A percentile compares a stretch with the other conserved stretches of the same genome.
Conservation (phyloP, 2,329 filamentous ascomycete species). For the Ophiostoma sp. region DNA sequence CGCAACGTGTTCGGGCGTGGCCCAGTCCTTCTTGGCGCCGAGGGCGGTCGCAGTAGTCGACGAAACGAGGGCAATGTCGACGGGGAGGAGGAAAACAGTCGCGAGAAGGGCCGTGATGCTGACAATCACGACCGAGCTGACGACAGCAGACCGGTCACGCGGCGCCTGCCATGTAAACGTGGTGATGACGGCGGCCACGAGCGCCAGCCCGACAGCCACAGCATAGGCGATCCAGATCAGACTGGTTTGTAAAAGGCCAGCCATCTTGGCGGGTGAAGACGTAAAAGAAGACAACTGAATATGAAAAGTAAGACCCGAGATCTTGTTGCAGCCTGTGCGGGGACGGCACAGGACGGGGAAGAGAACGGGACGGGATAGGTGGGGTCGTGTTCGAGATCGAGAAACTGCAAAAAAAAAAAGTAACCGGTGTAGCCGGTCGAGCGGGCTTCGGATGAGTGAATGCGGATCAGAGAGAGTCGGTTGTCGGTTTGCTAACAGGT, state of each 20-base stretch:
- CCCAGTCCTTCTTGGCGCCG: slow-evolving; percentile 92
- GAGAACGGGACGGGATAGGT: not conserved
- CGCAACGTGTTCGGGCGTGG: slow-evolving; percentile 75
- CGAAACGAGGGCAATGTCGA: slow-evolving; percentile 93
- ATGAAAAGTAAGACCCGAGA: not conserved
- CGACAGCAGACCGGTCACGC: slow-evolving; percentile 77
- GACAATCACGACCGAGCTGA: slow-evolving; percentile 82
- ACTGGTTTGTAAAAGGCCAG: slow-evolving; percentile 73
- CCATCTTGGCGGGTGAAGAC: slow-evolving; percentile 15
- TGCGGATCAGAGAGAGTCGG: not conserved
- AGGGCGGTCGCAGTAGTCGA: slow-evolving; percentile 74
- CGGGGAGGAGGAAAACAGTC: slow-evolving; percentile 86
- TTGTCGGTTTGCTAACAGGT: not conserved
- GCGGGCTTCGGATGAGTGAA: not conserved
- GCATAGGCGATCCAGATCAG: slow-evolving; percentile 96
- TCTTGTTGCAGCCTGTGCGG: not conserved
- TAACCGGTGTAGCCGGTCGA: not conserved
- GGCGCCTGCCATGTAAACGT: slow-evolving; percentile 91
- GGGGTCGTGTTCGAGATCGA: not conserved
- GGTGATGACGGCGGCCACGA: slow-evolving; percentile 77
- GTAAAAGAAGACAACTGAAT: not conserved
- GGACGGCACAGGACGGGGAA: not conserved
- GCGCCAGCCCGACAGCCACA: slow-evolving; percentile 73
- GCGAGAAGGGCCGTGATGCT: slow-evolving; percentile 85
- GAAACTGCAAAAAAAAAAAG: not conserved